Evolutionary conservation across 2,329 filamentous ascomycete species (phyloP).

Genomic region (Teratosphaeria nubilosa): DNA sequence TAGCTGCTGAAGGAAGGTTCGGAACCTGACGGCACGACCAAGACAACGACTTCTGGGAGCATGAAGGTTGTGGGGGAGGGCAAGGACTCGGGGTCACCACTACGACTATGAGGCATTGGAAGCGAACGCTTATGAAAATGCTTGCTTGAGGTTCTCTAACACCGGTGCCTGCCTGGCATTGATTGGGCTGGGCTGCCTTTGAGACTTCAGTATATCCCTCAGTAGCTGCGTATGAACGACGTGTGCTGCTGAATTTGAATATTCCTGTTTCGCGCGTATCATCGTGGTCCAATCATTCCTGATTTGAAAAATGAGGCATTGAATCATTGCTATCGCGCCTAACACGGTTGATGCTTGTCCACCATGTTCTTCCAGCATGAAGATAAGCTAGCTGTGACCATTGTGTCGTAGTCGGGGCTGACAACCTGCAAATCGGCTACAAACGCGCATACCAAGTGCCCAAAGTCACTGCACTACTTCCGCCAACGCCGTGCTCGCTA

Average conservation of each 20-base stretch:
- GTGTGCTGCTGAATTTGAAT: background rate
- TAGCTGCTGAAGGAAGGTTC: slow-evolving; percentile 24
- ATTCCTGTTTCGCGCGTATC: background rate
- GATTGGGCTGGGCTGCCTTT: slow-evolving; percentile 13
- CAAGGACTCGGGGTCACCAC: slow-evolving; percentile 4
- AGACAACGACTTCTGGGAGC: slow-evolving; percentile 4
- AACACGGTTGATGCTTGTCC: background rate
- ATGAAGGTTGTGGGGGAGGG: slow-evolving; percentile 9
- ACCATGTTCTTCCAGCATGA: background rate
- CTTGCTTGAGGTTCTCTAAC: slow-evolving; percentile 15
- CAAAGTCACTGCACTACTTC: background rate
- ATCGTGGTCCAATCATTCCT: background rate
- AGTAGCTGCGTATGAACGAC: slow-evolving; percentile 3
- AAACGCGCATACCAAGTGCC: background rate
- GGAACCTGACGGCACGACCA: slow-evolving; percentile 23
- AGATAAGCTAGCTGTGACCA: background rate
- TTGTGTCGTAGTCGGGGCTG: background rate
- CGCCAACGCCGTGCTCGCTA: background rate
- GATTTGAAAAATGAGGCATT: no score
- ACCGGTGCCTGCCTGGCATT: slow-evolving; percentile 12
- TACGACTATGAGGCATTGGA: slow-evolving; percentile 6
- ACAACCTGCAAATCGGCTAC: background rate
- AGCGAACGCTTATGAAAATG: slow-evolving; percentile 2
- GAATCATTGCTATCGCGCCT: no score
- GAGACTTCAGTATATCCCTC: slow-evolving; percentile 7